Conservation (phyloP, 129 eudicot species). For the Flaveria trinervia region DNA sequence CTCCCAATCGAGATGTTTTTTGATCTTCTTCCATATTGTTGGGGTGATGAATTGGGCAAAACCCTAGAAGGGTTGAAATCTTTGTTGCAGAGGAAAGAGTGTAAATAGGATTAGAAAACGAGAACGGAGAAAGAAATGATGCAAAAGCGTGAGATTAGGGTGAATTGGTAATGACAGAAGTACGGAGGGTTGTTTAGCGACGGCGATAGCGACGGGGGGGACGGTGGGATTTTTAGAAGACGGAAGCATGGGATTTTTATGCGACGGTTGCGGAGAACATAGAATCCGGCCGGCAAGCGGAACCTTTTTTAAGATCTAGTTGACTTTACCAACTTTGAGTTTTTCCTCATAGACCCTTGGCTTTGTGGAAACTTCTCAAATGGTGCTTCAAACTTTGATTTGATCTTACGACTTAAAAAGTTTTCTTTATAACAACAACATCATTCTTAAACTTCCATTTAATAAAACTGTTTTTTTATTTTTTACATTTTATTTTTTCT, state of each 20-base stretch:
- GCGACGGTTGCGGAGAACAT: conserved; percentile 15
- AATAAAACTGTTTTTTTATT: too few relatives aligned
- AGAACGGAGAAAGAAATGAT: too few relatives aligned
- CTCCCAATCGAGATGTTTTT: conserved; percentile 3
- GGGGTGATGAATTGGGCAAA: not conserved
- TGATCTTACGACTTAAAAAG: not conserved
- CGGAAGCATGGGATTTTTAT: not conserved
- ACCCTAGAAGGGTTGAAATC: too few relatives aligned
- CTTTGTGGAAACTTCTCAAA: not conserved
- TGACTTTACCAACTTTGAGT: not conserved
- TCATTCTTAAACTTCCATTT: too few relatives aligned
- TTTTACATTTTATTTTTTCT: too few relatives aligned
- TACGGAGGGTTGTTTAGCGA: not conserved
- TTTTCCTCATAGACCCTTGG: not conserved
- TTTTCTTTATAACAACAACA: too few relatives aligned
- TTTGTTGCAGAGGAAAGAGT: too few relatives aligned
- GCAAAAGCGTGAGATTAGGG: too few relatives aligned
- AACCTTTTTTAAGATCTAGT: conserved; percentile 1
- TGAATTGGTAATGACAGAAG: not conserved
- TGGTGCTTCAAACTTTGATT: not conserved
- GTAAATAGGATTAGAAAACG: too few relatives aligned
- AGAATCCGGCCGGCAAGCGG: conserved; percentile 24
- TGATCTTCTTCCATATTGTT: conserved; percentile 22
- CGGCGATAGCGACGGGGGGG: not conserved
- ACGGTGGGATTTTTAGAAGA: not conserved